Evolutionary conservation across 768 basidiomycete genomes (phyloP).

Genomic region (Suillus subluteus): DNA sequence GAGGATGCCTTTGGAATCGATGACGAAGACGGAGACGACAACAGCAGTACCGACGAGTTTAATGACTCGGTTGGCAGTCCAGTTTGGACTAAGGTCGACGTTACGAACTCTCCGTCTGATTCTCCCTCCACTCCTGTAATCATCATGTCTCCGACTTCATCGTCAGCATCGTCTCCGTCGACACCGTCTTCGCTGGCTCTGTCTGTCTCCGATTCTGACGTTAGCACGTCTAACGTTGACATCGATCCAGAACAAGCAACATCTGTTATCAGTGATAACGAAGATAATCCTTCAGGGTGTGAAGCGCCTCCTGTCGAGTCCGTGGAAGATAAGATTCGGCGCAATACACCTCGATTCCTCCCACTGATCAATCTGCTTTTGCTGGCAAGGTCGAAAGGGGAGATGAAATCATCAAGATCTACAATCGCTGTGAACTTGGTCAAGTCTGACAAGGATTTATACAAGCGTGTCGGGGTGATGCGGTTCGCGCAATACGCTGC

Average conservation of each 20-base stretch:
- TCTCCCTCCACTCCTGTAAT: background rate
- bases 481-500: slow-evolving; percentile 31
- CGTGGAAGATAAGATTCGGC: slow-evolving; percentile 15
- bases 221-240: slow-evolving; percentile 1
- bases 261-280: slow-evolving; percentile 9
- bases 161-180: background rate
- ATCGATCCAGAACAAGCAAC: slow-evolving; percentile 7
- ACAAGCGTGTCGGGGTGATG: slow-evolving; percentile 29
- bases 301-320: slow-evolving; percentile 2
- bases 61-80: background rate
- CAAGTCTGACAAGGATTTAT: slow-evolving; percentile 28
- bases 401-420: slow-evolving; percentile 41
- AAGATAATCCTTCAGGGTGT: slow-evolving; percentile 9
- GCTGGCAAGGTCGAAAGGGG: slow-evolving; percentile 32
- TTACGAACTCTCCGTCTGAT: background rate
- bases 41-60: background rate
- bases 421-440: slow-evolving; percentile 38
- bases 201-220: background rate
- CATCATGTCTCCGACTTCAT: background rate
- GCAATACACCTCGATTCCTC: slow-evolving; percentile 33
- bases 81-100: background rate
- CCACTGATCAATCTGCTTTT: slow-evolving; percentile 30
- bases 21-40: slow-evolving; percentile 5
- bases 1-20: slow-evolving; percentile 14
- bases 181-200: background rate